Evolutionary conservation across 2,329 filamentous ascomycete species (phyloP).

Genomic region (Diaporthe eres): DNA sequence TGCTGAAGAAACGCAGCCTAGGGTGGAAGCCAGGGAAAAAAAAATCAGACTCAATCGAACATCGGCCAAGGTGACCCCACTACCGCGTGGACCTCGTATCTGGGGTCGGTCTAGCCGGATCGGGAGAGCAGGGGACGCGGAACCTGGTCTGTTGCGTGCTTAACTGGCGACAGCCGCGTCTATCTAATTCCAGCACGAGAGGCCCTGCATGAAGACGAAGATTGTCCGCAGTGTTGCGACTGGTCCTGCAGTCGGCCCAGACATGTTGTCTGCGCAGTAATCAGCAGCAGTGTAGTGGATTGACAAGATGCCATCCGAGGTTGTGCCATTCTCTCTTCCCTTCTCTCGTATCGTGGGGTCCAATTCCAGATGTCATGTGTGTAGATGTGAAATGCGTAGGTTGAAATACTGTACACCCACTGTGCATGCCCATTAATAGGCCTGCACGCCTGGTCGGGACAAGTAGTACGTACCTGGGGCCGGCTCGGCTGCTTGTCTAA

Average conservation of each 20-base stretch:
- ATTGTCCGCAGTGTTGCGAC: background rate
- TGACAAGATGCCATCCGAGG: background rate
- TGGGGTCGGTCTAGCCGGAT: conserved; percentile 31
- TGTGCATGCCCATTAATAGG: background rate
- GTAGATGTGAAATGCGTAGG: background rate
- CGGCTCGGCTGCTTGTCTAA: conserved; percentile 13
- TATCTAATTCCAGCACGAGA: conserved; percentile 13
- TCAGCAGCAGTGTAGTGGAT: background rate
- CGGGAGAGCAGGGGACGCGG: background rate
- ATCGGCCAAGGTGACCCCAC: conserved; percentile 2
- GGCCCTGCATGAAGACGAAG: conserved; percentile 4
- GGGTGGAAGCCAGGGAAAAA: background rate
- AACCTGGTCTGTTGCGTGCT: conserved; percentile 1
- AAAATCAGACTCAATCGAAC: conserved; percentile 21
- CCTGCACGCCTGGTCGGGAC: background rate
- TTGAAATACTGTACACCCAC: too few species aligned
- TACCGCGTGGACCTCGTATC: conserved; percentile 37
- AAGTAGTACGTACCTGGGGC: background rate
- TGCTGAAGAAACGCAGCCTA: conserved; percentile 41
- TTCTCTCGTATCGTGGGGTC: background rate
- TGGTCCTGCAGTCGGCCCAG: background rate
- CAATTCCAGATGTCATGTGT: background rate
- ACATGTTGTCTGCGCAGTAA: background rate
- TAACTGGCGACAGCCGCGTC: conserved; percentile 25
- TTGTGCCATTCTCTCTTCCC: background rate